Conservation (phyloP, 768 basidiomycete genomes). For the Collybia sordida region DNA sequence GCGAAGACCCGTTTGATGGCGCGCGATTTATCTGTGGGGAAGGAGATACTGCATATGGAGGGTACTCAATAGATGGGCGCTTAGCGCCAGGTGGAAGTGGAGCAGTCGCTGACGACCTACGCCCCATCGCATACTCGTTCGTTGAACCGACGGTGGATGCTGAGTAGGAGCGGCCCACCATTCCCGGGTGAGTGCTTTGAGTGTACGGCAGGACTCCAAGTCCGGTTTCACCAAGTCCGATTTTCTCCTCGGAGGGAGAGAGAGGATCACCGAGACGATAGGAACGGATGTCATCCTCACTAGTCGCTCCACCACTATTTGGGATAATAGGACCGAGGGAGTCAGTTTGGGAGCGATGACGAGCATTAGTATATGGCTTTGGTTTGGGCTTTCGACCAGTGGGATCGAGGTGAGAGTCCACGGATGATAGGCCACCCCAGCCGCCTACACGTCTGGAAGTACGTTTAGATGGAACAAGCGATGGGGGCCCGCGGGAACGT, state of each 20-base stretch:
- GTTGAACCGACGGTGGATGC: background rate
- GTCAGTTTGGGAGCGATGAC: conserved; percentile 6
- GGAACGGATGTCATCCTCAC: conserved; percentile 10
- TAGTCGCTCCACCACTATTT: conserved; percentile 1
- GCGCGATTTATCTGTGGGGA: conserved; percentile 9
- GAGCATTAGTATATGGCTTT: background rate
- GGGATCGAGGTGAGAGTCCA: conserved; percentile 10
- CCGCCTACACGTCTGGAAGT: background rate
- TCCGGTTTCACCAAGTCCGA: conserved; percentile 10
- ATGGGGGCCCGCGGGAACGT: too few relatives aligned
- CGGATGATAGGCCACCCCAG: conserved; percentile 20
- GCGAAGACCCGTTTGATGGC: background rate
- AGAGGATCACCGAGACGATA: background rate
- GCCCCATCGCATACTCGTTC: background rate
- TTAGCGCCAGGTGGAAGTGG: background rate
- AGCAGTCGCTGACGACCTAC: conserved; percentile 1
- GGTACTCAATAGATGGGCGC: conserved; percentile 1
- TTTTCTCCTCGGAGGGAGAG: conserved; percentile 17
- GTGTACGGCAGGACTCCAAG: conserved; percentile 8
- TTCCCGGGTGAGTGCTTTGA: background rate
- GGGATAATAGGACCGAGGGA: background rate
- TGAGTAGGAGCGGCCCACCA: background rate
- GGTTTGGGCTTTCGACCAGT: conserved; percentile 1
- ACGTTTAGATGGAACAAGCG: too few relatives aligned
- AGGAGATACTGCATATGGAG: background rate